Conservation (phyloP, 768 basidiomycete genomes). For the Butyriboletus loyo region DNA sequence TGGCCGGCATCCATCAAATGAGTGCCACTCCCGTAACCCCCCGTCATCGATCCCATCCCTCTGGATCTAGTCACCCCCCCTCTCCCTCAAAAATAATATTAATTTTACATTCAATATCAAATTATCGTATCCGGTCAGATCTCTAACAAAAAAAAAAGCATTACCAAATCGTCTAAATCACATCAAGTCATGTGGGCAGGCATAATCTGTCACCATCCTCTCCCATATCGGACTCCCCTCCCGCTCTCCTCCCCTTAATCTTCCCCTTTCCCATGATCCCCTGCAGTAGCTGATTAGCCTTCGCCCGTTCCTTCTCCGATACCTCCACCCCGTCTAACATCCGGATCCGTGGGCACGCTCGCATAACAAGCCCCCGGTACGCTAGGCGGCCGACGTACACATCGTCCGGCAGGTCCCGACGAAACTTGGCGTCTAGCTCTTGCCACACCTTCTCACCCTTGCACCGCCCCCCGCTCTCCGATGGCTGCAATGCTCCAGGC, state of each 20-base stretch:
- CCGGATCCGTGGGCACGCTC: conserved; percentile 60
- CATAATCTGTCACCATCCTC: conserved; percentile 30
- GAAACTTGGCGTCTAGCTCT: conserved; percentile 80
- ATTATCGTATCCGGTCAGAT: conserved; percentile 11
- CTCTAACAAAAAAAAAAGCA: conserved; percentile 1
- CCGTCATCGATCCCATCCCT: conserved; percentile 12
- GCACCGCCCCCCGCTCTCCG: conserved; percentile 35
- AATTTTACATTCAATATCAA: conserved; percentile 9
- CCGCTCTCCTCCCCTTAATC: conserved; percentile 29
- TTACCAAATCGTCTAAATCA: conserved; percentile 4
- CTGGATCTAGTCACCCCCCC: not conserved
- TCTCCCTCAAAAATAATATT: conserved; percentile 3
- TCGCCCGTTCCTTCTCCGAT: conserved; percentile 78
- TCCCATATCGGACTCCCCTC: conserved; percentile 14
- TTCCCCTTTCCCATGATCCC: conserved; percentile 47
- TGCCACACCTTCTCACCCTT: conserved; percentile 55
- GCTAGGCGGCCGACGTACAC: conserved; percentile 83
- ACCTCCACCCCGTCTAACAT: conserved; percentile 86
- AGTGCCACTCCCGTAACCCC: conserved; percentile 19
- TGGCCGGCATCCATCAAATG: conserved; percentile 15
- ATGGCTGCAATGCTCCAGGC: conserved; percentile 65
- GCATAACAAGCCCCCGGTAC: conserved; percentile 88
- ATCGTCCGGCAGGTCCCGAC: conserved; percentile 85
- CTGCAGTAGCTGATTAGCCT: conserved; percentile 68
- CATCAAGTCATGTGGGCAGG: conserved; percentile 28